Base-by-base conservation (phyloP, 2,329 filamentous ascomycete species). In the Simplicillium sp. region DNA sequence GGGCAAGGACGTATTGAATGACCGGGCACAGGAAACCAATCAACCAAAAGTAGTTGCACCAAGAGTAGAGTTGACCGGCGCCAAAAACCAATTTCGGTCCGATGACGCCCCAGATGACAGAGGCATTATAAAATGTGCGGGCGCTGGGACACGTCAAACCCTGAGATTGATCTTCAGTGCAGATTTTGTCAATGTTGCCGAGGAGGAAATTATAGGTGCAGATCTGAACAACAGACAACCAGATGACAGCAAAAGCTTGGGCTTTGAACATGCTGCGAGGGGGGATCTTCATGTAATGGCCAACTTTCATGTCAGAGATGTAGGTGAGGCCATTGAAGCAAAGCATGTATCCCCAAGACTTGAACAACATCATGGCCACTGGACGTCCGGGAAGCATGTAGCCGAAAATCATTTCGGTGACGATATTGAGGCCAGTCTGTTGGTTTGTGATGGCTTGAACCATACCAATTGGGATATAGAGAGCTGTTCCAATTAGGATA, bases 91-190 rank as follows among this genome's bases (percentile, higher is more conserved):
- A 48, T 33, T 44, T 49, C 3, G 59, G 60, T 1, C 60, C 77
- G 31, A 79, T 73, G 14, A 74, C 61, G 45, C 75, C 75, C 74
- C 73, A 75, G 40, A 75, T 67, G 4, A 75, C 62, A 4, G 69
- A 73, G 14, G 67, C 68, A n/a, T 70, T 74, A 58, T 73, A 78
- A 54, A 77, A 78, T 0, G 75, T 71, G 15, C 67, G 67, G 14
- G 68, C 69, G 29, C 66, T 64, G 2, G 74, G 74, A 48, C 75
- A 79, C 14, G 59, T 70, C 50, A 74, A 73, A 37, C 68, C 66
- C 46, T 67, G 65, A 3, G 53, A 38, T 44, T 75, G 71, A 2
- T 60, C 29, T 2, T 48, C 36, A 2, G 57, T 60, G 56, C 75
- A 79, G 28, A 78, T 62, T 6, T 63, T 60, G 2, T 61, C 46